Base-by-base conservation (phyloP, 139 green algal genomes). In the Chlamydomonas asymmetrica region DNA sequence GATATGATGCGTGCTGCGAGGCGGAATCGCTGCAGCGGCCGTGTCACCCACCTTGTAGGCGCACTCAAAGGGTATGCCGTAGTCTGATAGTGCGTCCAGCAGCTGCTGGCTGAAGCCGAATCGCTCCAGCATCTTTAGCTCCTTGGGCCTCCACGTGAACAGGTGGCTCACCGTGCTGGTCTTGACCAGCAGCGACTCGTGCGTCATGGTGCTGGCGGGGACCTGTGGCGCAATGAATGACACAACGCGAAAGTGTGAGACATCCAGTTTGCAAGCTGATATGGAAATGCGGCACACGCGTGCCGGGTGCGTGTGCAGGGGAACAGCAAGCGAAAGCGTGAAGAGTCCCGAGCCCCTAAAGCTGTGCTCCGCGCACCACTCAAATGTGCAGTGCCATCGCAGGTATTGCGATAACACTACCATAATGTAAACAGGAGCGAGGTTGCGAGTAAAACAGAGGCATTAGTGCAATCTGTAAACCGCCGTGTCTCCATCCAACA, bases 141-240 rank as follows among this genome's bases (percentile, higher is more conserved):
- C 71, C 59, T 32, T 41, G 25, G 59, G 59, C 20, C 59, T 40
- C 71, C 71, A 77, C 31, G 71, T 77, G 71, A 77, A 77, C 43
- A 70, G 71, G 71, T 77, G 68, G 18, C 59, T 41, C 40, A 77
- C 71, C 59, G n/a, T 32, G 45, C 38, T 61, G 71, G 59, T 70
- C 60, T 77, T 77, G 59, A 77, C 71, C n/a, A 77, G 79, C 66
- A 90, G 41, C 73, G 86, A 86, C 35, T 85, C 84, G 56, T 87
- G 89, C 65, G 92, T 95, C 22, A 96, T 92, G 50, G 97, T 66
- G 25, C 63, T 88, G 69, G 94, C 85, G 23, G 90, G 87, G 29
- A 92, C 83, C 76, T 90, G 70, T 66, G 85, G 57, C 43, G 71
- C 69, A 0, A 29, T 29, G 59, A 77, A 59, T 43, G 68, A 43